Evolutionary conservation across 257 asterid genomes (phyloP), one percentile per base, ranked within the genome.

Genomic region (Echium plantagineum): DNA sequence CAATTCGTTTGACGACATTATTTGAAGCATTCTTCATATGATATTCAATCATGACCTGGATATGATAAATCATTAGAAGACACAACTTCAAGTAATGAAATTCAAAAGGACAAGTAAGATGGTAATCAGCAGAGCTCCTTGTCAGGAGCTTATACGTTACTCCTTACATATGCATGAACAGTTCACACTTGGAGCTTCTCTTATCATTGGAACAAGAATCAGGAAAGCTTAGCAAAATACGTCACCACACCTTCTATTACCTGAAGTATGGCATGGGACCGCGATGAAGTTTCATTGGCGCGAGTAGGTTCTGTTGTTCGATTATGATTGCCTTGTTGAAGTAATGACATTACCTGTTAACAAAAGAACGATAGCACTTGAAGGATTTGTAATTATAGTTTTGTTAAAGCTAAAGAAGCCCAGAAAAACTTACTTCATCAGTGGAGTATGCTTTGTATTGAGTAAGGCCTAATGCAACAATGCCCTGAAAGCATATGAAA

Each of bases 231-330:
- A 55, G 12, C 63, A 19, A 30, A 54, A 31, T 17, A 42, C 52
- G 38, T 2, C 2, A 35, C 12, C 9, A 5, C 46, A 35, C 6
- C 46, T 15, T 57, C 5, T 35, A 35, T 61, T 35, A 83, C 86
- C 86, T 83, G 90, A 62, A 83, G 84, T 61, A 80, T 83, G 53
- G 90, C 90, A 70, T 80, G 90, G 61, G 90, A 83, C 42, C 90
- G 77, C 3, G 90, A 83, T 46, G 90, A 83, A 52, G 90, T 83
- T 70, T 80, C 86, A 63, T 83, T 83, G 32, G 74, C 80, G 35
- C 84, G 83, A 71, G 90, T 83, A 26, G 90, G 90, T 68, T 83
- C 90, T 35, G 90, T 83, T 3, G 83, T 80, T 71, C 90, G 71
- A 68, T 78, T 75, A 24, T 12, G 66, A 62, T 83, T 83, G 54